Evolutionary conservation across 179 eudicot species (phyloP).

Genomic region (Carnegiea gigantea): DNA sequence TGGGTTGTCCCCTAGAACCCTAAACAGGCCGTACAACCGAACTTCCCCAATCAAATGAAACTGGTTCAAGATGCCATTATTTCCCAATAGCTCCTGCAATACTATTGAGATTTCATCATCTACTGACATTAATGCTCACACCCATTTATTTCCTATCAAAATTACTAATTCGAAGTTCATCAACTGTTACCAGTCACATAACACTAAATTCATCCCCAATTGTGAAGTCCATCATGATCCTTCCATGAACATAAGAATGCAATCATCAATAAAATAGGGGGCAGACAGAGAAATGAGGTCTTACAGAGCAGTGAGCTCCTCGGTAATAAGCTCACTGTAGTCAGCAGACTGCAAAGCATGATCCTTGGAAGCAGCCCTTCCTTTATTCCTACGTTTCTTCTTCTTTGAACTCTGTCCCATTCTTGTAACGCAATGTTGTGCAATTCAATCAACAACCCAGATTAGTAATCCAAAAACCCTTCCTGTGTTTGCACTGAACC

Average conservation of each 20-base stretch:
- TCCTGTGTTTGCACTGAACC: background rate
- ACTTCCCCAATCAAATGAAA: too few relatives aligned
- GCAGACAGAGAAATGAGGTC: constrained; percentile 12
- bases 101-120: too few relatives aligned
- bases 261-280: background rate
- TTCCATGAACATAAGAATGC: background rate
- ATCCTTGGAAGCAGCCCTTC: constrained; percentile 63
- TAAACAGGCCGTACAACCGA: background rate
- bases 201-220: background rate
- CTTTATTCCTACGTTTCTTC: constrained; percentile 74
- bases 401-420: constrained; percentile 87
- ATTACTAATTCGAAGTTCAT: background rate
- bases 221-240: background rate
- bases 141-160: background rate
- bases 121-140: too few relatives aligned
- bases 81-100: too few relatives aligned
- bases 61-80: too few relatives aligned
- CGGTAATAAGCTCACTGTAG: constrained; percentile 55
- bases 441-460: background rate
- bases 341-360: constrained; percentile 51
- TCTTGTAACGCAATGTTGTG: background rate
- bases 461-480: background rate
- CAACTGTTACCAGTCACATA: background rate
- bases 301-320: constrained; percentile 90
- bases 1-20: background rate